Conservation (phyloP, 306 rosid genomes). For the Cajanus cajan region DNA sequence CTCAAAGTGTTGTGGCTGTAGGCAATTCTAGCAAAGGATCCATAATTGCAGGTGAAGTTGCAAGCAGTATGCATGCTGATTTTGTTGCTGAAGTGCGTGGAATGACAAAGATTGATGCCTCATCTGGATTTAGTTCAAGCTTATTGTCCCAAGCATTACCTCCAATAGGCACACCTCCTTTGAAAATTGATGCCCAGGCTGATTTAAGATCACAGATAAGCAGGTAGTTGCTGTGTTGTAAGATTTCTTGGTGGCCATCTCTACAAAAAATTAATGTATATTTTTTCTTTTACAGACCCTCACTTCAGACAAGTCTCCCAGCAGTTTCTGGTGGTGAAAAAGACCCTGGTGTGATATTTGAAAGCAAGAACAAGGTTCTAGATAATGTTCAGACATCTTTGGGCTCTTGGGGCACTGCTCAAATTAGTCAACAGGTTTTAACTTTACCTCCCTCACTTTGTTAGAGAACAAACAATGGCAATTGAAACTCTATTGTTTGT, state of each 20-base stretch:
- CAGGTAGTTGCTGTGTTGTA: slow-evolving; percentile 47
- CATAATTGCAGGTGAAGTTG: slow-evolving; percentile 45
- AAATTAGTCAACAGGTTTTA: slow-evolving; percentile 80
- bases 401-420: slow-evolving; percentile 70
- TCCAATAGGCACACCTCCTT: slow-evolving; percentile 90
- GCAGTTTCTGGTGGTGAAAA: slow-evolving; percentile 51
- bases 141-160: slow-evolving; percentile 63
- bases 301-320: slow-evolving; percentile 55
- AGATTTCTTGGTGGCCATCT: not conserved
- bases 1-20: slow-evolving; percentile 36
- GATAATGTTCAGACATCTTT: slow-evolving; percentile 67
- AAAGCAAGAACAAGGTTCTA: slow-evolving; percentile 64
- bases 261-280: slow-evolving; percentile 12
- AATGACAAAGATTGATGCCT: slow-evolving; percentile 48
- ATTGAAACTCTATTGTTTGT: not conserved
- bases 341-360: slow-evolving; percentile 53
- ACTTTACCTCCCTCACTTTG: not conserved
- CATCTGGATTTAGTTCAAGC: slow-evolving; percentile 64
- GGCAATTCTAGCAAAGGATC: slow-evolving; percentile 52
- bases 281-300: slow-evolving; percentile 47
- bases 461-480: not conserved
- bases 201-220: slow-evolving; percentile 62
- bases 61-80: slow-evolving; percentile 42
- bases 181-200: slow-evolving; percentile 69
- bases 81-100: slow-evolving; percentile 57